Conservation (phyloP, 2,329 filamentous ascomycete species). For the Hypocreales sp. region DNA sequence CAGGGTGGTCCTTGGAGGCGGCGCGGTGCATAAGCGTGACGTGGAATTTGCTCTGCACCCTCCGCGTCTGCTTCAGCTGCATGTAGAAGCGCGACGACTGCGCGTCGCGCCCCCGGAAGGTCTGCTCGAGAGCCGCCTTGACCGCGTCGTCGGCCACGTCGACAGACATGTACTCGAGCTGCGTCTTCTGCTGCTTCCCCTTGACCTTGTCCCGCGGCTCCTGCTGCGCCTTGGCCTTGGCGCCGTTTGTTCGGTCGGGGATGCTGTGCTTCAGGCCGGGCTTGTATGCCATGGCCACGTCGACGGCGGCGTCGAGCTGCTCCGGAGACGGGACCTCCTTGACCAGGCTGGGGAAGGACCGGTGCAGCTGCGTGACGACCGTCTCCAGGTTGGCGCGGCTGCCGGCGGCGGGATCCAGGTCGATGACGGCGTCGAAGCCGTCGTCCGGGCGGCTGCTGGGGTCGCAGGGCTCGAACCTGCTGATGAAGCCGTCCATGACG, state of each 20-base stretch:
- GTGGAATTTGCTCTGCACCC: slow-evolving; percentile 78
- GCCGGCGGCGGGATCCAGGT: slow-evolving; percentile 62
- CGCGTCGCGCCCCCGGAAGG: slow-evolving; percentile 43
- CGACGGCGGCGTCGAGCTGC: slow-evolving; percentile 67
- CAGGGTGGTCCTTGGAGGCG: slow-evolving; percentile 39
- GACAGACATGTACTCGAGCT: slow-evolving; percentile 42
- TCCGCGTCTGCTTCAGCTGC: slow-evolving; percentile 54
- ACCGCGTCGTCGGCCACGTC: slow-evolving; percentile 27
- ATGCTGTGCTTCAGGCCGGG: slow-evolving; percentile 66
- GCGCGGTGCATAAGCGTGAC: slow-evolving; percentile 85
- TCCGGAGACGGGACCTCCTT: slow-evolving; percentile 52
- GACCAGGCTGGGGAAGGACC: slow-evolving; percentile 65
- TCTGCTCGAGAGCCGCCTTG: slow-evolving; percentile 44
- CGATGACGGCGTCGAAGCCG: slow-evolving; percentile 69
- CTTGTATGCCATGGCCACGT: slow-evolving; percentile 58
- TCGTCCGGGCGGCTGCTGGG: slow-evolving; percentile 54
- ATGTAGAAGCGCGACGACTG: slow-evolving; percentile 46
- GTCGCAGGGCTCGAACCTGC: slow-evolving; percentile 68
- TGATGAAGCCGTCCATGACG: slow-evolving; percentile 91
- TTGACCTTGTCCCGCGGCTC: slow-evolving; percentile 9
- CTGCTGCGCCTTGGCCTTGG: slow-evolving; percentile 13
- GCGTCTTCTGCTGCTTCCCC: slow-evolving; percentile 26
- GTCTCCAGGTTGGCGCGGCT: slow-evolving; percentile 79
- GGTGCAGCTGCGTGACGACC: slow-evolving; percentile 54
- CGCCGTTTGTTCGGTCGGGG: slow-evolving; percentile 34